Evolutionary conservation across 768 basidiomycete species (phyloP).

Genomic region (Trametes sanguinea): DNA sequence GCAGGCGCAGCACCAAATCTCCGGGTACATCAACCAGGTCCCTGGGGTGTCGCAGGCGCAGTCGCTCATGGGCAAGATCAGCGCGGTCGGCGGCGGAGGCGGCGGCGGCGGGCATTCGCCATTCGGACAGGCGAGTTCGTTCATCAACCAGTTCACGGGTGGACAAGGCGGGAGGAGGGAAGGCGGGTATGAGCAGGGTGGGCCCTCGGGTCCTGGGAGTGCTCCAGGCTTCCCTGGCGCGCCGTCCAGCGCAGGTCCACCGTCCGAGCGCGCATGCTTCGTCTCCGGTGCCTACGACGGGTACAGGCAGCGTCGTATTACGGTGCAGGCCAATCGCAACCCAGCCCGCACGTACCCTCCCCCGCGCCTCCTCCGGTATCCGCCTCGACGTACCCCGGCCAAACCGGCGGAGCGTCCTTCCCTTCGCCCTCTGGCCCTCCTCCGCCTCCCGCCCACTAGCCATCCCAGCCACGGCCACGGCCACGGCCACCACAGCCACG

Average conservation of each 20-base stretch:
- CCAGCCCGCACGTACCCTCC: background rate
- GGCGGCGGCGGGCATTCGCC: background rate
- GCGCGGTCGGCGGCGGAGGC: background rate
- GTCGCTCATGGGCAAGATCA: conserved; percentile 20
- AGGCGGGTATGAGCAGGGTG: background rate
- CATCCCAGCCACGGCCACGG: background rate
- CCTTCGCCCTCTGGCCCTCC: conserved; percentile 8
- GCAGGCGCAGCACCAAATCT: conserved; percentile 49
- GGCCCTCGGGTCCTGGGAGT: background rate
- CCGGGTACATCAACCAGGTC: conserved; percentile 39
- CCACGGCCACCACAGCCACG: background rate
- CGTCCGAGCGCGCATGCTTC: background rate
- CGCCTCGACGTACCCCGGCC: conserved; percentile 5
- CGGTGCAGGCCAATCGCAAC: conserved; percentile 1
- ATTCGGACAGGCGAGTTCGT: conserved; percentile 3
- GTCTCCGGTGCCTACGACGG: conserved; percentile 5
- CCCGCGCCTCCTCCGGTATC: background rate
- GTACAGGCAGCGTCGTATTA: conserved; percentile 22
- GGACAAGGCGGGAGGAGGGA: conserved; percentile 1
- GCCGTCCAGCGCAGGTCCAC: background rate
- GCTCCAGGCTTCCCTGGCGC: background rate
- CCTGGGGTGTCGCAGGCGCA: conserved; percentile 22
- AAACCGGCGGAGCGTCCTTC: conserved; percentile 5
- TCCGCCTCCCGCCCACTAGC: background rate
- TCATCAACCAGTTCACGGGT: conserved; percentile 13